Base-by-base conservation (phyloP, 1,139 yeast species). In the Protomyces pachydermus region DNA sequence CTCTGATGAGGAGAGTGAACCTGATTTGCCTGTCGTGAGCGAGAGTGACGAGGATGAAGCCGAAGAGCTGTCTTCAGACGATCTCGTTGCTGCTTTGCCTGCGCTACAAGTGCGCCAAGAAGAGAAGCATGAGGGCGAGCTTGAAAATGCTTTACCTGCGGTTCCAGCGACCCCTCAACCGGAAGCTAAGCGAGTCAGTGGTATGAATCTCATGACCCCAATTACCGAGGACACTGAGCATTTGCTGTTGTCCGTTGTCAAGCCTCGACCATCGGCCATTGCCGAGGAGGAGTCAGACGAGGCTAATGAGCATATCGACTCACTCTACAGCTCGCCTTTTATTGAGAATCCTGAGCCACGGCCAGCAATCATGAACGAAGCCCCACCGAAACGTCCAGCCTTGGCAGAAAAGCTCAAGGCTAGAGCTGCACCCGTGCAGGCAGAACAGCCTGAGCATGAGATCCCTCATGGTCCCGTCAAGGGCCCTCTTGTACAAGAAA, bases 171-270 rank as follows among this genome's bases (percentile, higher is more conserved):
- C 70, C n/a, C 69, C 70, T 9, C 66, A 58, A 18, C 68, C 65
- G 20, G 61, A 51, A 65, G 54, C 20, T 28, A 25, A 28, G 50
- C 53, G 46, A 14, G 65, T 5, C 12, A 61, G 28, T 63, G 64
- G 58, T 50, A 61, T 14, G 38, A 48, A 56, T 28, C 34, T 68
- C 42, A 73, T 74, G 76, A 74, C 76, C 1, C 76, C 76, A 3
- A 74, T 74, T 54, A 72, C 73, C 12, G 76, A 74, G 54, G 68
- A 73, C 8, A 74, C 74, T 12, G 76, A 74, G 58, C 67, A 69
- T 2, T 52, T 68, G 23, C 61, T 69, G 5, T 65, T 69, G 2
- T 65, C 68, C 10, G 63, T 69, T 2, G 52, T 57, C 23, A 58
- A 54, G 37, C 55, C 53, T 35, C 28, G 48, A 55, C 58, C 50